Base-by-base conservation (phyloP, 1,139 yeast species). In the Debaryomyces udenii region DNA sequence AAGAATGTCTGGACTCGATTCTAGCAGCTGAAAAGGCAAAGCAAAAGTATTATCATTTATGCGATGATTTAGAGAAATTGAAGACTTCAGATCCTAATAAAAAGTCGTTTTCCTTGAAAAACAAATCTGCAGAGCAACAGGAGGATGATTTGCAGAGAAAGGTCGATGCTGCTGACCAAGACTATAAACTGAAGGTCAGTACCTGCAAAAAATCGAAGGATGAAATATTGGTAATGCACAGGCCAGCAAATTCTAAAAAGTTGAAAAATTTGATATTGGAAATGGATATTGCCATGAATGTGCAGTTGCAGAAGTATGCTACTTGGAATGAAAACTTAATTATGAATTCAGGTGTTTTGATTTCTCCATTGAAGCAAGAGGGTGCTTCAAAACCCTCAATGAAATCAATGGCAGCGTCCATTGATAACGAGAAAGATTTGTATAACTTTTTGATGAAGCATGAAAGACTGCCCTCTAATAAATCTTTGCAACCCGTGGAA, bases 21-120 rank as follows among this genome's bases (percentile, higher is more conserved):
- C 68, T 74, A 40, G 77, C 81, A 31, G 96, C 96, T 1, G 96
- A 89, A 47, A 90, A 91, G 76, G 95, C 98, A 7, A 88, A 85
- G 61, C 70, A 76, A 39, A 88, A 86, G 59, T 91, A 91, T 61
- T 80, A 78, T 57, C 83, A 87, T 43, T 68, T 89, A 27, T 89
- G 96, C 57, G 87, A 83, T 42, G 98, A 93, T 53, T 78, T 89
- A 62, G 97, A 93, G 52, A 83, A 86, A 52, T 76, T 90, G 41
- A 81, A 85, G 54, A 79, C 83, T 39, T 76, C 86, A 0, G 98
- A 91, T 57, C 96, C 96, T 16, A 76, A 85, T 43, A 88, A 86
- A 61, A 89, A 88, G 57, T 80, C 83, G 14, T 83, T 93, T 53
- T 84, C 91, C 24, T 70, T 87, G 49, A 86, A 86, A 56, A 82